Percentiles rank a stretch among this genome's conserved stretches.
These are phyloP conservation scores for Chaetomiaceae sp. DNA, from an alignment of 2,329 filamentous ascomycete species.

Conservation along the genomic window DNA sequence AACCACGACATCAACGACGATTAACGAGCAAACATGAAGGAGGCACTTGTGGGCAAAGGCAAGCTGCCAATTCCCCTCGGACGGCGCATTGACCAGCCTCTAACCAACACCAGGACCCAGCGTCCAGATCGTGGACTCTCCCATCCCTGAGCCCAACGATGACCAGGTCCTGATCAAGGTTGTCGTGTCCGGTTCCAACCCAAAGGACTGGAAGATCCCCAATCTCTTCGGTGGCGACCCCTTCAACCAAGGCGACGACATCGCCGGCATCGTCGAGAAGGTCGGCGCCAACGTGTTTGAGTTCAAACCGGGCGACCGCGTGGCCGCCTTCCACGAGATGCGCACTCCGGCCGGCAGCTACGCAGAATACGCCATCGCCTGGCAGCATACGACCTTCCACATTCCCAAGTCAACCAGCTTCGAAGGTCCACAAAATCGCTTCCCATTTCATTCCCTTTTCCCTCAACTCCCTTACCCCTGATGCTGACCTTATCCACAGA, in stretches of 20 bases:
- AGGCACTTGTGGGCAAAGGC: constrained; percentile 27
- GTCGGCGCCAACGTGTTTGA: constrained; percentile 50
- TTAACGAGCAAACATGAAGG: constrained; percentile 25
- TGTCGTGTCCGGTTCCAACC: constrained; percentile 39
- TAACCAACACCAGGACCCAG: constrained; percentile 22
- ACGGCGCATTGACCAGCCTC: not conserved
- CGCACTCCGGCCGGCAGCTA: constrained; percentile 30
- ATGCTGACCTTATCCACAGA: constrained; percentile 15
- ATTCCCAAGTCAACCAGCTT: constrained; percentile 33
- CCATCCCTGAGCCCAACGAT: constrained; percentile 33
- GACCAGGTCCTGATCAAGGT: constrained; percentile 39
- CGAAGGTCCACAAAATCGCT: constrained; percentile 24
- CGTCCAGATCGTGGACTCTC: constrained; percentile 36
- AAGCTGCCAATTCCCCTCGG: not conserved
- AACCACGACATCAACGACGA: not conserved
- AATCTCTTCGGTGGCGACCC: constrained; percentile 16
- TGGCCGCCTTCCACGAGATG: constrained; percentile 47
- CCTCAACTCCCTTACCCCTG: too few relatives aligned
- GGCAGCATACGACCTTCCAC: constrained; percentile 37
- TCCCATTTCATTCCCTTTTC: not conserved
- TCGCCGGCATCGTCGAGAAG: constrained; percentile 48
- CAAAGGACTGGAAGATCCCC: constrained; percentile 41
- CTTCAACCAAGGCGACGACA: constrained; percentile 48
- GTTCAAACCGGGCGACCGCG: constrained; percentile 52
- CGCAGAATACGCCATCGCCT: constrained; percentile 39